phyloP scores from a whole-genome alignment of 1,284 basidiomycete species.

The Naganishia liquefaciens region DNA sequence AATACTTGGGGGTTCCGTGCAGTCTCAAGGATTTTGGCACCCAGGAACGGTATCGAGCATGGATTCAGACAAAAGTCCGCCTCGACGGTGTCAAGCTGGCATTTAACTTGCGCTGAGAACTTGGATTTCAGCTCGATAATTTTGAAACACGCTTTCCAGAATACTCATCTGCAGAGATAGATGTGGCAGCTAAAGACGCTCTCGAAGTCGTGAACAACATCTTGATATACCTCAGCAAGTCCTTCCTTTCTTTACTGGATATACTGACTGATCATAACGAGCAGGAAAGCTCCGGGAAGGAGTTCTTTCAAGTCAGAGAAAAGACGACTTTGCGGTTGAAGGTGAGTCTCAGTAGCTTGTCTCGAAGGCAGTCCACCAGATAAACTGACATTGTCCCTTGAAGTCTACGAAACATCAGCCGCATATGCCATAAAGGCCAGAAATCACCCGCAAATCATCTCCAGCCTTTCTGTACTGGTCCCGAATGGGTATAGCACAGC shows the following conservation, averaged over 20 bases:
- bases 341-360: constrained; percentile 37
- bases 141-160: constrained; percentile 39
- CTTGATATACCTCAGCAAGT: constrained; percentile 47
- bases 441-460: constrained; percentile 45
- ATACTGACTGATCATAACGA: background rate
- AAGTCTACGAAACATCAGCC: constrained; percentile 51
- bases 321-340: constrained; percentile 50
- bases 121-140: constrained; percentile 38
- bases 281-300: constrained; percentile 53
- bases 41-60: constrained; percentile 46
- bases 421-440: constrained; percentile 45
- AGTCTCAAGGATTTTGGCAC: constrained; percentile 47
- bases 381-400: constrained; percentile 16
- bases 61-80: constrained; percentile 45
- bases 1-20: too few relatives aligned
- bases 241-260: background rate
- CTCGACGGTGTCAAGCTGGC: background rate
- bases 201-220: constrained; percentile 46
- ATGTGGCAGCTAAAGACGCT: constrained; percentile 37
- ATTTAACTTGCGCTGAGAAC: background rate
- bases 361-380: background rate
- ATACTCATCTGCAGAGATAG: constrained; percentile 34
- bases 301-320: constrained; percentile 46
- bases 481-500: constrained; percentile 32
- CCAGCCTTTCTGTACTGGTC: constrained; percentile 47